Percentiles rank a stretch among this genome's conserved stretches.
These are phyloP conservation scores for Botryosphaeria dothidea DNA, from an alignment of 2,329 filamentous ascomycete species.

Conservation along the genomic window DNA sequence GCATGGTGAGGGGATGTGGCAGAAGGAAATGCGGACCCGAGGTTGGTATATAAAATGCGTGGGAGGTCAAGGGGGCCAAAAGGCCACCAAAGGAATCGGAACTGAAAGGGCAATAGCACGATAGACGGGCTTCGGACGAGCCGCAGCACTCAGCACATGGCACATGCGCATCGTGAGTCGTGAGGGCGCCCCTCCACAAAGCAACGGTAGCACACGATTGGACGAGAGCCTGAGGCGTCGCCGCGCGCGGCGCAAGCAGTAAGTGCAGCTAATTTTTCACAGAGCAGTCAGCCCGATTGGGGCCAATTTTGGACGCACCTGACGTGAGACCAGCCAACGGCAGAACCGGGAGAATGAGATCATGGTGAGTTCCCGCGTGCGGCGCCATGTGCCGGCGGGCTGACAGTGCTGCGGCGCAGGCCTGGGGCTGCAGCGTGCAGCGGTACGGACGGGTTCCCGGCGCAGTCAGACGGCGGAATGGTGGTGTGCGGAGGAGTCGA, in stretches of 20 bases:
- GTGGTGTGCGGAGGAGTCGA: neutral
- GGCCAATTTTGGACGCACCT: neutral
- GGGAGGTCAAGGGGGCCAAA: neutral
- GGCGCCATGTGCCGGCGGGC: neutral
- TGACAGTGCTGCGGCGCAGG: neutral
- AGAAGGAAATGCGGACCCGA: too few species aligned
- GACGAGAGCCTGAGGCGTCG: neutral
- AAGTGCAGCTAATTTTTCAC: neutral
- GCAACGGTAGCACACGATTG: neutral
- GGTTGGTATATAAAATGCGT: neutral
- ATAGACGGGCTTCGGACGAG: neutral
- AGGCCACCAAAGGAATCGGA: neutral
- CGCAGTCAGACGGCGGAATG: neutral
- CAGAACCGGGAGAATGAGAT: neutral
- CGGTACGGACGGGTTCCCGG: neutral
- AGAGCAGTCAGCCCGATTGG: neutral
- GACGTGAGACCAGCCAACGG: constrained; percentile 7
- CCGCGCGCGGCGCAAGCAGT: neutral
- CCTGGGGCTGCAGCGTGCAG: neutral
- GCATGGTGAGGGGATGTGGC: neutral
- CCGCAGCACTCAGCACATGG: neutral
- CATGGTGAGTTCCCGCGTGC: neutral
- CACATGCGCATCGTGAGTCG: neutral
- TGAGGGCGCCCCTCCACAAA: neutral
- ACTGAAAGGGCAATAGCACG: neutral